phyloP scores from a whole-genome alignment of 805 yeast species.

The Isabelozyma rhagii region DNA sequence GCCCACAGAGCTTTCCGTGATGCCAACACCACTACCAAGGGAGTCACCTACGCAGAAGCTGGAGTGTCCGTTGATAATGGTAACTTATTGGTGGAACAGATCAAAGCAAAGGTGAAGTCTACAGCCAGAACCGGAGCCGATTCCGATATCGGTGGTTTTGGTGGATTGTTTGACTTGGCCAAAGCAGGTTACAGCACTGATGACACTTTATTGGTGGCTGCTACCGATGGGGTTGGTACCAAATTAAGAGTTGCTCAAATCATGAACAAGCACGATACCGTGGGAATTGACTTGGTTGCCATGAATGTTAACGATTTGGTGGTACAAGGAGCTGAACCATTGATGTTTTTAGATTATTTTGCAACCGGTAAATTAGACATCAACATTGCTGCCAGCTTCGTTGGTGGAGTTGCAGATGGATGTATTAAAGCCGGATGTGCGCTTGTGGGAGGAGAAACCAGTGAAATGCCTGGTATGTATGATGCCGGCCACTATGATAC shows the following conservation, averaged over 20 bases:
- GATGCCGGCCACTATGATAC: constrained; percentile 95
- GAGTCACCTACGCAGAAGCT: constrained; percentile 86
- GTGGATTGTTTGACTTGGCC: constrained; percentile 90
- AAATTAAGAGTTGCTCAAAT: constrained; percentile 92
- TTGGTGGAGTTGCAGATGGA: constrained; percentile 94
- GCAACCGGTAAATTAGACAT: constrained; percentile 93
- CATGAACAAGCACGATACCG: constrained; percentile 88
- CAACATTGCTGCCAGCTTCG: constrained; percentile 80
- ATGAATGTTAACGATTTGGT: constrained; percentile 98
- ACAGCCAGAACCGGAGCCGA: constrained; percentile 96
- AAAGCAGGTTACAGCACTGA: constrained; percentile 83
- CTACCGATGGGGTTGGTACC: constrained; percentile 99
- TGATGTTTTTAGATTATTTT: constrained; percentile 91
- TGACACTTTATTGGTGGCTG: constrained; percentile 85
- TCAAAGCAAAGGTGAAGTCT: constrained; percentile 85
- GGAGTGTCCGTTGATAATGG: constrained; percentile 99
- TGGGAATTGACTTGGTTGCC: constrained; percentile 97
- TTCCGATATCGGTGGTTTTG: constrained; percentile 98
- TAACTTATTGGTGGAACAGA: constrained; percentile 81
- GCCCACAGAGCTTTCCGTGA: constrained; percentile 93
- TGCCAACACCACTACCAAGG: constrained; percentile 20
- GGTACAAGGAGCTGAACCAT: constrained; percentile 98
- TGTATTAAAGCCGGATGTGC: constrained; percentile 96
- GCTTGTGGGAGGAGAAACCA: constrained; percentile 97
- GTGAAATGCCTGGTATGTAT: constrained; percentile 99